Evolutionary conservation across 2,329 filamentous ascomycete genomes (phyloP).

Genomic region (Cladophialophora yegresii): DNA sequence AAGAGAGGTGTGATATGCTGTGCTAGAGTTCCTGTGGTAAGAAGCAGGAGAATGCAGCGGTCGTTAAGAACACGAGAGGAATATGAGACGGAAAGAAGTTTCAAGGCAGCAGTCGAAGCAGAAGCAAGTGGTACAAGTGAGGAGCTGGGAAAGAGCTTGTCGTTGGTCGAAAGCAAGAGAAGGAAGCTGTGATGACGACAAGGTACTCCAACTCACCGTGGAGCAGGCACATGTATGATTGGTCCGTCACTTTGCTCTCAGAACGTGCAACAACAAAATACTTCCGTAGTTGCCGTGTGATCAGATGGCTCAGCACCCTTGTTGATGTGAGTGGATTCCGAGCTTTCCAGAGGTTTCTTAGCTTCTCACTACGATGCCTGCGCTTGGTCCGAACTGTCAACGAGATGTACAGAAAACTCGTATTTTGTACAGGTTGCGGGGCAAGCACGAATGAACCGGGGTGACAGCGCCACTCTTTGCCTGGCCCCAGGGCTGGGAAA

Average conservation of each 20-base stretch:
- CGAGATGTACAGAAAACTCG: neutral
- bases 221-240: constrained; percentile 1
- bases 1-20: constrained; percentile 5
- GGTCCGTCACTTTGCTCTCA: neutral
- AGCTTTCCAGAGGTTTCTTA: neutral
- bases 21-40: constrained; percentile 5
- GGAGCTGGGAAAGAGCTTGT: constrained; percentile 10
- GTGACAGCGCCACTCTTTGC: neutral
- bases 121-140: constrained; percentile 7
- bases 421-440: constrained; percentile 14
- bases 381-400: constrained; percentile 3
- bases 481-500: neutral
- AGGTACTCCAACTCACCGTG: constrained; percentile 3
- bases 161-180: constrained; percentile 1
- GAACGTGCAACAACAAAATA: neutral
- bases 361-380: neutral
- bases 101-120: constrained; percentile 30
- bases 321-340: neutral
- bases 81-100: constrained; percentile 1
- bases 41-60: neutral
- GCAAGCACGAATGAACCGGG: constrained; percentile 7
- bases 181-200: constrained; percentile 23
- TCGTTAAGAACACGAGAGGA: constrained; percentile 17
- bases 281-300: constrained; percentile 15
- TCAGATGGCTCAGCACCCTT: constrained; percentile 1